A percentile compares a stretch with the other conserved stretches of the same genome.
These are phyloP conservation scores for Cronartium ribicola DNA, from an alignment of 1,284 basidiomycete genomes.

Conservation along the genomic window DNA sequence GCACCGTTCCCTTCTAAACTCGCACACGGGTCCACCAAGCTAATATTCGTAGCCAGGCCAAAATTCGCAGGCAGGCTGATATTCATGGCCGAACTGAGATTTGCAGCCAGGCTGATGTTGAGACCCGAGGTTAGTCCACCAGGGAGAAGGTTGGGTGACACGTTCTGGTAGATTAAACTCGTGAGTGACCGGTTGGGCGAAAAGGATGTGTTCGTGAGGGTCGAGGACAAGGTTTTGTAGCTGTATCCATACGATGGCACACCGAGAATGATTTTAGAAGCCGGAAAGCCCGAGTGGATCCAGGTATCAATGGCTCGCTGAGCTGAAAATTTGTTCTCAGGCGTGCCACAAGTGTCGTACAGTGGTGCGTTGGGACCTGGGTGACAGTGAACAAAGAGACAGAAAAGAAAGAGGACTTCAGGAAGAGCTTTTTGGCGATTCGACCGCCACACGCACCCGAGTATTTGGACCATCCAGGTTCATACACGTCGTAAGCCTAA, in stretches of 20 bases:
- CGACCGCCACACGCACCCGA: constrained; percentile 8
- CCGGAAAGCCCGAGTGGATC: constrained; percentile 12
- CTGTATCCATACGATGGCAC: constrained; percentile 30
- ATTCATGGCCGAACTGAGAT: no score
- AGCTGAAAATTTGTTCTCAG: constrained; percentile 6
- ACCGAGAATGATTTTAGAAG: constrained; percentile 20
- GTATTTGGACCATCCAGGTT: constrained; percentile 4
- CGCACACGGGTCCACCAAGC: constrained; percentile 17
- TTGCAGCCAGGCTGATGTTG: no score
- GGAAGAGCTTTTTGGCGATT: neutral
- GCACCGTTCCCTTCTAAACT: constrained; percentile 12
- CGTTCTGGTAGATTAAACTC: constrained; percentile 21
- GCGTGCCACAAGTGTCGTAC: constrained; percentile 21
- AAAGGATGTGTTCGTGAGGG: constrained; percentile 7
- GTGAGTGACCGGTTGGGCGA: constrained; percentile 14
- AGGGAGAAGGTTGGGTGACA: constrained; percentile 4
- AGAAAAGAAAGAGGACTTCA: neutral
- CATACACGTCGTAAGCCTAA: constrained; percentile 5
- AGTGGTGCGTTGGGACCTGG: constrained; percentile 33
- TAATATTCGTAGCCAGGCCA: neutral
- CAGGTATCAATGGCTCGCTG: constrained; percentile 5
- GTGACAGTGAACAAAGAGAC: no score
- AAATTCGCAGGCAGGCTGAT: no score
- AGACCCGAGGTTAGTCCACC: no score
- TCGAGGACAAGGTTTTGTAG: constrained; percentile 23